phyloP scores from a whole-genome alignment of 2,329 filamentous ascomycete species.

The Fusarium sp. region DNA sequence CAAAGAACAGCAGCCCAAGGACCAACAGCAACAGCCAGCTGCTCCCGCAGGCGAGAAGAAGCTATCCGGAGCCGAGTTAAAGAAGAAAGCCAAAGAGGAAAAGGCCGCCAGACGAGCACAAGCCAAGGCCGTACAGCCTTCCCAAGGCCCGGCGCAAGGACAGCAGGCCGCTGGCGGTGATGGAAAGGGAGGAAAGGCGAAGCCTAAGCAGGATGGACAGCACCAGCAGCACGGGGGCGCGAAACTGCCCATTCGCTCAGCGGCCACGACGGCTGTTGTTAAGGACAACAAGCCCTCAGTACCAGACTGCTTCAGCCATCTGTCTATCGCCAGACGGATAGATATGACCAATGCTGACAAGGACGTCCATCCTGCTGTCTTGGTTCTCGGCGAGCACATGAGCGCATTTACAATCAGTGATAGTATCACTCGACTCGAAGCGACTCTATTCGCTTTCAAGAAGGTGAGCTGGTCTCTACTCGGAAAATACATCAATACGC shows the following conservation, averaged over 20 bases:
- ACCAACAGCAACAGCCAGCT: conserved; percentile 40
- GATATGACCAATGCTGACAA: conserved; percentile 71
- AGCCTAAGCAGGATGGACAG: conserved; percentile 61
- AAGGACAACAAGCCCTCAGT: conserved; percentile 71
- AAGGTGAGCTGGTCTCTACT: conserved; percentile 64
- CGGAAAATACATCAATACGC: neutral
- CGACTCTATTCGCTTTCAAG: conserved; percentile 90
- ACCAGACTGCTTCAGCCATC: conserved; percentile 83
- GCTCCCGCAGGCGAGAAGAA: conserved; percentile 62
- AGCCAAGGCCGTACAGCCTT: conserved; percentile 69
- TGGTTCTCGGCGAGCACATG: conserved; percentile 91
- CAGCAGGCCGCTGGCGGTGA: conserved; percentile 55
- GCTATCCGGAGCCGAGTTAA: conserved; percentile 81
- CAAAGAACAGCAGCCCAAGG: conserved; percentile 42
- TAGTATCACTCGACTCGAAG: conserved; percentile 87
- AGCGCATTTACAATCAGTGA: conserved; percentile 89
- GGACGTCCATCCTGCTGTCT: conserved; percentile 87
- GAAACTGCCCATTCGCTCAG: conserved; percentile 53
- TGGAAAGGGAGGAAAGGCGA: conserved; percentile 62
- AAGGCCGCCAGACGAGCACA: conserved; percentile 88
- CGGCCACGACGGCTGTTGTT: conserved; percentile 53
- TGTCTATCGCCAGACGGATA: conserved; percentile 75
- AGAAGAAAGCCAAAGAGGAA: conserved; percentile 90
- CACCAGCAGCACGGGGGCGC: conserved; percentile 50
- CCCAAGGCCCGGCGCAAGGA: conserved; percentile 55